Base-by-base conservation (phyloP, 805 yeast species). In the Ogataea sp. region DNA sequence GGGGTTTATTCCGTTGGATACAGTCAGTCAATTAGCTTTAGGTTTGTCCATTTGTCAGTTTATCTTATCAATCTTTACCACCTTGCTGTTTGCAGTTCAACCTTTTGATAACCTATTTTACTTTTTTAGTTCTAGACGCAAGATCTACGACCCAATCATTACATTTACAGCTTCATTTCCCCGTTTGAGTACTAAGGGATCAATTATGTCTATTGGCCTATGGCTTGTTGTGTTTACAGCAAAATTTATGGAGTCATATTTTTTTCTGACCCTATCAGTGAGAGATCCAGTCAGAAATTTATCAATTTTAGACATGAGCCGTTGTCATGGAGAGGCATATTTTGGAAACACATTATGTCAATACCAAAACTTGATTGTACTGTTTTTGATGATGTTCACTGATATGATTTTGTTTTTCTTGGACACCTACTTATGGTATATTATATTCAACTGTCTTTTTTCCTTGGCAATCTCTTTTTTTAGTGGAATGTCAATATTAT, bases 341-440 rank as follows among this genome's bases (percentile, higher is more conserved):
- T 42, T 71, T 4, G 75, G 73, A 17, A 64, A 62, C 31, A 29
- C 60, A 10, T 46, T 73, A 4, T 74, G 78, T 47, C 46, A 48
- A 9, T 52, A 60, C 32, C 78, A 73, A 24, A 61, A 76, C 1
- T 44, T 45, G 4, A 57, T 73, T 38, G 61, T 68, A 8, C 54
- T 74, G 23, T 46, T 53, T 0, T 53, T 74, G 38, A 65, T 74
- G 46, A 53, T 56, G 25, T 36, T 65, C 8, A 65, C 75, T 4
- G 77, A 72, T 47, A 52, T 72, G 43, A 67, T 73, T 3, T 56
- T 74, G 28, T 74, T 72, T 48, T 72, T 72, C 43, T 60, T 74
- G 18, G 80, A 74, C 42, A 74, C 80, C 0, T 74, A 74, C 43
- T 58, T 74, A 15, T 74, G 80, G 80, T 74, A 74, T 43, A 70